Percentiles rank a stretch among this genome's conserved stretches.
These are phyloP conservation scores for Lasiosphaeris hirsuta DNA, from an alignment of 495 filamentous ascomycete species.

Conservation along the genomic window DNA sequence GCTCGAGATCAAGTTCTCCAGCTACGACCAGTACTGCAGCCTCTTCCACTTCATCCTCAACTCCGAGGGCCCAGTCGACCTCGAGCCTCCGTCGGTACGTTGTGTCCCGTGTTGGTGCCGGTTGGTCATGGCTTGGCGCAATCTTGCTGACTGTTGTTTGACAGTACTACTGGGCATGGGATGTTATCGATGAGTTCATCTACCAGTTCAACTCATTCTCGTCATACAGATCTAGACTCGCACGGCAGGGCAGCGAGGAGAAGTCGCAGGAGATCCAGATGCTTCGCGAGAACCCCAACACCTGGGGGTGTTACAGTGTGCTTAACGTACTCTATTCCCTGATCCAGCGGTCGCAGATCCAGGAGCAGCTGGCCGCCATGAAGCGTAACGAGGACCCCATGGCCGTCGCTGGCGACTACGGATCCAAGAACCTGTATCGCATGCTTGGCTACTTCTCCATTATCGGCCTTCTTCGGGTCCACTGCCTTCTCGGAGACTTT, in stretches of 20 bases:
- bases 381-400: constrained; percentile 87
- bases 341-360: constrained; percentile 96
- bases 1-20: constrained; percentile 91
- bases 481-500: constrained; percentile 96
- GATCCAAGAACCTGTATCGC: constrained; percentile 85
- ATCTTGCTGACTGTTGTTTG: constrained; percentile 18
- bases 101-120: not conserved
- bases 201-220: constrained; percentile 99
- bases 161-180: constrained; percentile 99
- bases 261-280: constrained; percentile 73
- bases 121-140: not conserved
- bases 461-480: constrained; percentile 92
- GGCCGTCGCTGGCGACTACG: constrained; percentile 88
- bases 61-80: constrained; percentile 93
- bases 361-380: constrained; percentile 90
- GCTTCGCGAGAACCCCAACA: constrained; percentile 93
- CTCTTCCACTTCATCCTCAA: constrained; percentile 99
- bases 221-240: constrained; percentile 87
- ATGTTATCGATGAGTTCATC: constrained; percentile 99
- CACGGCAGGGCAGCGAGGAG: constrained; percentile 76
- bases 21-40: constrained; percentile 99
- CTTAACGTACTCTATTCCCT: constrained; percentile 99
- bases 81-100: constrained; percentile 92
- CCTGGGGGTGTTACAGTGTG: constrained; percentile 99
- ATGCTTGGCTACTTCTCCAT: constrained; percentile 99